Conservation (phyloP, 495 filamentous ascomycete genomes). For the Aspergillus panamensis region DNA sequence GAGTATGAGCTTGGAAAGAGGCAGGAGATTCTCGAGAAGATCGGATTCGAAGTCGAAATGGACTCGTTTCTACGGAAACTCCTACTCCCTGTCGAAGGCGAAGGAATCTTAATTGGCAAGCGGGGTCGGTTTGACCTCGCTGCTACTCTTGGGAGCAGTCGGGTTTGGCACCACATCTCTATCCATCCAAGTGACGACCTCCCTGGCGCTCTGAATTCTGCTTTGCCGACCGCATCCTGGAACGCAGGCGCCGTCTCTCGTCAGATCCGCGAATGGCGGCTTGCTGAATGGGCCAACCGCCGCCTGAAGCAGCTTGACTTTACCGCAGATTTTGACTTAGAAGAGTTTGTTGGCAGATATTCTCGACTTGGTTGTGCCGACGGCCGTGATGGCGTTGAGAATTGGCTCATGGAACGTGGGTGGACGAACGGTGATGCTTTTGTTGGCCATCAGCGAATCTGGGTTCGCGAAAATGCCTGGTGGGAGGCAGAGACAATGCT, state of each 20-base stretch:
- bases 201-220: constrained; percentile 62
- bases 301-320: constrained; percentile 92
- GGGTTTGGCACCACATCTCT: constrained; percentile 93
- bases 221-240: constrained; percentile 69
- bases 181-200: constrained; percentile 88
- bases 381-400: constrained; percentile 89
- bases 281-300: constrained; percentile 95
- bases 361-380: constrained; percentile 79
- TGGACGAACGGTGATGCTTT: constrained; percentile 98
- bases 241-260: constrained; percentile 87
- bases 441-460: constrained; percentile 83
- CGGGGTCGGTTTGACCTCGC: constrained; percentile 73
- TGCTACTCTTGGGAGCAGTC: constrained; percentile 66
- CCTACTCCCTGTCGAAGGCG: constrained; percentile 73
- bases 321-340: constrained; percentile 91
- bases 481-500: constrained; percentile 98
- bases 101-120: constrained; percentile 70
- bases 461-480: constrained; percentile 93
- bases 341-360: constrained; percentile 86
- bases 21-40: constrained; percentile 80
- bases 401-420: constrained; percentile 89
- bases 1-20: constrained; percentile 77
- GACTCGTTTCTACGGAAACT: constrained; percentile 80
- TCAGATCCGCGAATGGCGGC: constrained; percentile 86
- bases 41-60: constrained; percentile 72